These are phyloP conservation scores for Sugiyamaella smithiae DNA, from an alignment of 805 yeast species.

Conservation along the genomic window DNA sequence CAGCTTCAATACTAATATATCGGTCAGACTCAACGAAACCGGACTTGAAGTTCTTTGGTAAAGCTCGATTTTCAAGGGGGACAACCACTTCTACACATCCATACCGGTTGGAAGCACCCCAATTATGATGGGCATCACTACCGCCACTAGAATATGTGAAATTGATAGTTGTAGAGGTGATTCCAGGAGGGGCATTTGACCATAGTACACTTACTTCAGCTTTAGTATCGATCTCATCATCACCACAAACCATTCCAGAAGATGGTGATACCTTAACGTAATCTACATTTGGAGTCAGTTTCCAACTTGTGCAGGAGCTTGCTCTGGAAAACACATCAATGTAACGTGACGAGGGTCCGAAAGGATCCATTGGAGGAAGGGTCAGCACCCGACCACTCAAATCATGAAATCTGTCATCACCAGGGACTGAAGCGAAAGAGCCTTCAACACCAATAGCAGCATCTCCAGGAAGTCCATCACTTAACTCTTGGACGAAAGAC, in stretches of 20 bases:
- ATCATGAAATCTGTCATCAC: constrained; percentile 18
- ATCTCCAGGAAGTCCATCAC: constrained; percentile 6
- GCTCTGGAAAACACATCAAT: constrained; percentile 15
- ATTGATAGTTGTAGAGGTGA: not conserved
- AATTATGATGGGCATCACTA: not conserved
- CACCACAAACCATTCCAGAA: constrained; percentile 14
- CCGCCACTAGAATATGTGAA: constrained; percentile 1
- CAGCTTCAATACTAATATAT: constrained; percentile 19
- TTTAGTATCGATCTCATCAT: constrained; percentile 9
- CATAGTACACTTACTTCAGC: constrained; percentile 13
- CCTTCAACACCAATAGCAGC: constrained; percentile 18
- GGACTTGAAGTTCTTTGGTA: constrained; percentile 5
- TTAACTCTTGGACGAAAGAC: constrained; percentile 8
- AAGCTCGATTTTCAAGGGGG: constrained; percentile 6
- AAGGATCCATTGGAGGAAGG: constrained; percentile 14
- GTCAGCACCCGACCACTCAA: constrained; percentile 9
- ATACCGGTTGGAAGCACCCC: not conserved
- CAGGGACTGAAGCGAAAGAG: constrained; percentile 17
- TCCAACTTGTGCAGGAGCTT: constrained; percentile 10
- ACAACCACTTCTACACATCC: constrained; percentile 2
- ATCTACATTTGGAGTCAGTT: constrained; percentile 10
- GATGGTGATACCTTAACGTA: constrained; percentile 13
- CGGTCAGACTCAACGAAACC: constrained; percentile 20
- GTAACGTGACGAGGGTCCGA: constrained; percentile 8
- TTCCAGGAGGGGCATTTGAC: constrained; percentile 11